Evolutionary conservation across 148 eudicot species (phyloP).

Genomic region (Bassia scoparia): DNA sequence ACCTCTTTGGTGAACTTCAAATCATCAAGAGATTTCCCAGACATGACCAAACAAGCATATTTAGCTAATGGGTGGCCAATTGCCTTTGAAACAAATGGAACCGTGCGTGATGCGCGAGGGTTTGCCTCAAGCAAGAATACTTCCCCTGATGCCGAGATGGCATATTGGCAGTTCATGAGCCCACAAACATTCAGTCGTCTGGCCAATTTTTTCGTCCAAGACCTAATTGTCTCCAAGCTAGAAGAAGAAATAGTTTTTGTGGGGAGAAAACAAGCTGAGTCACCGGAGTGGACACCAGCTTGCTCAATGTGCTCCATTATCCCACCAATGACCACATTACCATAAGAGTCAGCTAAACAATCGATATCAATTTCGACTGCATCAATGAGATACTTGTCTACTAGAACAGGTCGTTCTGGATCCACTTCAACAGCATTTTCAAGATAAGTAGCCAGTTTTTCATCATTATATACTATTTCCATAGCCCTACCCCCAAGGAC

Average conservation of each 20-base stretch:
- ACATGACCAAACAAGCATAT: constrained; percentile 92
- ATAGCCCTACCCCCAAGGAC: constrained; percentile 95
- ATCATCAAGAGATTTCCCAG: constrained; percentile 82
- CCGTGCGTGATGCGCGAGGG: constrained; percentile 94
- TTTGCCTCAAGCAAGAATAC: constrained; percentile 95
- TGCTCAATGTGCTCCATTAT: constrained; percentile 99
- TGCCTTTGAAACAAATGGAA: constrained; percentile 95
- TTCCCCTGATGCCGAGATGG: constrained; percentile 73
- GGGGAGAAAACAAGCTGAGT: constrained; percentile 90
- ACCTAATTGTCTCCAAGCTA: constrained; percentile 66
- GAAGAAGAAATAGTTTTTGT: constrained; percentile 65
- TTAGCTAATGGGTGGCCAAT: constrained; percentile 96
- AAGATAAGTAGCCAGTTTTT: constrained; percentile 69
- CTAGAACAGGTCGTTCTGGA: constrained; percentile 84
- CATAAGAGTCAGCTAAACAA: constrained; percentile 71
- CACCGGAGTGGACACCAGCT: constrained; percentile 98
- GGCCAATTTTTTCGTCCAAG: constrained; percentile 89
- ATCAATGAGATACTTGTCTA: constrained; percentile 77
- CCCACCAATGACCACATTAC: constrained; percentile 96
- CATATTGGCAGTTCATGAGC: constrained; percentile 96
- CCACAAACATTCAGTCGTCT: constrained; percentile 82
- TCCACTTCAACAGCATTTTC: constrained; percentile 88
- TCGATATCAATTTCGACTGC: constrained; percentile 91
- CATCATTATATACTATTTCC: constrained; percentile 95
- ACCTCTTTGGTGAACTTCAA: constrained; percentile 71